Evolutionary conservation across 192 early-diverging fungal species (phyloP).

Genomic region (Gigaspora rosea): DNA sequence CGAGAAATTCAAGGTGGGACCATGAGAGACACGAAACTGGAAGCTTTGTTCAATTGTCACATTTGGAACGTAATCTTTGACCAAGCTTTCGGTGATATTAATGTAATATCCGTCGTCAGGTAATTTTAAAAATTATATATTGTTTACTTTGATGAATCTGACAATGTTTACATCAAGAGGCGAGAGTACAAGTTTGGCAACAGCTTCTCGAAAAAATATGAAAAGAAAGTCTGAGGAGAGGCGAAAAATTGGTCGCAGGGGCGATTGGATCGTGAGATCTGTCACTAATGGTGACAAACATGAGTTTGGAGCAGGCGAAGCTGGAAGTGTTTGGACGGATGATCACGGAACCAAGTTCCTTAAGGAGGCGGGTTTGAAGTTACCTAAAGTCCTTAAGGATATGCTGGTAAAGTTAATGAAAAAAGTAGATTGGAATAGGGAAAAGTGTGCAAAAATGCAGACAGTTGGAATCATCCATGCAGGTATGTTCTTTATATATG

Average conservation of each 20-base stretch:
- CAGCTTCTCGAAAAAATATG: conserved; percentile 27
- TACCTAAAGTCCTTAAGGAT: background rate
- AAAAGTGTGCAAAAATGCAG: background rate
- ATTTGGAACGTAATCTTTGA: conserved; percentile 30
- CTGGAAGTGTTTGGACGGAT: background rate
- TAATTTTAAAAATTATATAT: conserved; percentile 8
- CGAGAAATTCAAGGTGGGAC: background rate
- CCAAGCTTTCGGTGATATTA: conserved; percentile 27
- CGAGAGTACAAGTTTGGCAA: conserved; percentile 29
- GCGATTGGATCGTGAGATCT: conserved; percentile 25
- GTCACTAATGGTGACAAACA: conserved; percentile 14
- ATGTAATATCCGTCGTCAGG: conserved; percentile 27
- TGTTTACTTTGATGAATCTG: background rate
- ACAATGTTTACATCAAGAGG: conserved; percentile 8
- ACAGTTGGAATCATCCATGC: background rate
- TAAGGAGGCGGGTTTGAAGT: background rate
- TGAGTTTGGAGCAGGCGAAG: background rate
- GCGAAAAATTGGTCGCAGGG: conserved; percentile 14
- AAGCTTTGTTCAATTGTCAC: conserved; percentile 34
- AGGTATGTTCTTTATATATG: background rate
- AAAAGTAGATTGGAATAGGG: background rate
- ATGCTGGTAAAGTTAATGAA: background rate
- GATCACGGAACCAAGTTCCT: background rate
- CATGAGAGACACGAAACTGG: conserved; percentile 11
- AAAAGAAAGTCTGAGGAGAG: conserved; percentile 1